Evolutionary conservation across 106 monocot species (phyloP).

Genomic region (Dioscorea alata): DNA sequence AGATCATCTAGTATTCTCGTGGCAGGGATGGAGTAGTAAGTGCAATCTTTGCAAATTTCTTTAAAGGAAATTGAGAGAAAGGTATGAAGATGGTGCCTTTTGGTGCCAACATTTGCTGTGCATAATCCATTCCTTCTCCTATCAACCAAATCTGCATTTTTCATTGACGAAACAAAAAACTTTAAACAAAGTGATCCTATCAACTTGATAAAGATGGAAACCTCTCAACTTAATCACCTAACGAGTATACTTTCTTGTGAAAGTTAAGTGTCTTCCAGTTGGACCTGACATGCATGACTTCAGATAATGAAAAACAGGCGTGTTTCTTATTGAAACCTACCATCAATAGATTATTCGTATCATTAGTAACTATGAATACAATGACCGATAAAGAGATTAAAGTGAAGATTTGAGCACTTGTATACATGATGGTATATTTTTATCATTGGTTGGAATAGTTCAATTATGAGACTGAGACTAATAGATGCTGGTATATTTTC

Average conservation of each 20-base stretch:
- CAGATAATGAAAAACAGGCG: conserved; percentile 52
- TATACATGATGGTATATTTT: too few species aligned
- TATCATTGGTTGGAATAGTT: too few species aligned
- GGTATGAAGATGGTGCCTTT: conserved; percentile 58
- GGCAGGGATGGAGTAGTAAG: conserved; percentile 61
- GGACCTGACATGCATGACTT: conserved; percentile 32
- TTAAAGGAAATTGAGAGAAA: conserved; percentile 62
- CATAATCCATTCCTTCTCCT: conserved; percentile 39
- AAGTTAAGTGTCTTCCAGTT: conserved; percentile 17
- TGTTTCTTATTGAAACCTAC: conserved; percentile 51
- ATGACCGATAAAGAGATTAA: too few species aligned
- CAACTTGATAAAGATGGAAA: neutral
- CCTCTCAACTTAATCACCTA: conserved; percentile 19
- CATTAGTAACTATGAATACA: neutral
- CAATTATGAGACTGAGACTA: too few species aligned
- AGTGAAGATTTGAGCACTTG: conserved; percentile 27
- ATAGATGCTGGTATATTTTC: too few species aligned
- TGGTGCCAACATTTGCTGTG: conserved; percentile 45
- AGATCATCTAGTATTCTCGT: conserved; percentile 47
- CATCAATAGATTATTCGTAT: neutral
- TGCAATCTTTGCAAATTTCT: conserved; percentile 53
- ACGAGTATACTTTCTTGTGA: conserved; percentile 34
- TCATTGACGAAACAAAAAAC: too few species aligned
- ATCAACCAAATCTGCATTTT: conserved; percentile 55
- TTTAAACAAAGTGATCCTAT: too few species aligned